phyloP scores from a whole-genome alignment of 2,329 filamentous ascomycete species.

The Colletotrichum costaricense region DNA sequence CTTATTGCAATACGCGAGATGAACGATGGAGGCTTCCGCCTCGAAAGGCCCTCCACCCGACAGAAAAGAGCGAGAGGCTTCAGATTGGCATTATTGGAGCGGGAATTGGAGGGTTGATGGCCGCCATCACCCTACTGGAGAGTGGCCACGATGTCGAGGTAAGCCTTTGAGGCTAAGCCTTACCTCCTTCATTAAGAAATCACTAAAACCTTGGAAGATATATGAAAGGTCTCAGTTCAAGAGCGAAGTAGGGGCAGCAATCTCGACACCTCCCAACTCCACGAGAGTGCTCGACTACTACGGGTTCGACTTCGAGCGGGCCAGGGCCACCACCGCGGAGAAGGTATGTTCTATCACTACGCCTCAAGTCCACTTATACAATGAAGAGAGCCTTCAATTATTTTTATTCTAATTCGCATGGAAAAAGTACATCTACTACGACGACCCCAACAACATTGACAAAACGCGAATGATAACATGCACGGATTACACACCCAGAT shows the following conservation, averaged over 20 bases:
- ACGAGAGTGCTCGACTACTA: neutral
- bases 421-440: neutral
- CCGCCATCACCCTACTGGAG: neutral
- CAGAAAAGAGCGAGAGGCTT: neutral
- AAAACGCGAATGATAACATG: neutral
- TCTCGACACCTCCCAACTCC: conserved; percentile 4
- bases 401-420: neutral
- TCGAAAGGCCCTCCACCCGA: neutral
- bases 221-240: conserved; percentile 5
- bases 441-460: neutral
- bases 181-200: neutral
- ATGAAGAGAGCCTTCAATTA: neutral
- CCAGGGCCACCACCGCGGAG: neutral
- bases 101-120: neutral
- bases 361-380: neutral
- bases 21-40: neutral
- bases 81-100: neutral
- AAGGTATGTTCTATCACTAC: neutral
- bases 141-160: conserved; percentile 7
- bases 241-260: neutral
- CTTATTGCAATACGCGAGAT: neutral
- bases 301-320: neutral
- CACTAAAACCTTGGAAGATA: neutral
- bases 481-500: neutral
- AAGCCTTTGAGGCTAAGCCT: neutral